phyloP scores from a whole-genome alignment of 2,329 filamentous ascomycete species.

The Byssoonygena ceratinophila region DNA sequence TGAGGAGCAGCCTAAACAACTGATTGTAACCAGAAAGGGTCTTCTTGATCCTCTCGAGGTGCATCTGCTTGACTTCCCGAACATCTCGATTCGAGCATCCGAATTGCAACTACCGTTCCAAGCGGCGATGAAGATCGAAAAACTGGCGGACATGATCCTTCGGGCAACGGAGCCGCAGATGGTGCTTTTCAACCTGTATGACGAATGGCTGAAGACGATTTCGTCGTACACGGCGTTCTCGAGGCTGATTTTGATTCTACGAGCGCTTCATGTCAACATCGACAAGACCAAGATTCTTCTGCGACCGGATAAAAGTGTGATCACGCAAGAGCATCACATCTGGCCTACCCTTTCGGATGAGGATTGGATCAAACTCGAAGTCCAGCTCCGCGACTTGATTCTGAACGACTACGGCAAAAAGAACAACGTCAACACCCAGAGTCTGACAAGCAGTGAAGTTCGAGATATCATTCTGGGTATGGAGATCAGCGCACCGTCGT shows the following conservation, averaged over 20 bases:
- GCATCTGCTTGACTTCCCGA: constrained; percentile 94
- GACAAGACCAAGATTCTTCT: constrained; percentile 97
- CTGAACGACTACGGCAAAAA: constrained; percentile 99
- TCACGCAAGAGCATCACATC: constrained; percentile 97
- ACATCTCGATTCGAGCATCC: constrained; percentile 95
- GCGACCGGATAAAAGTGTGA: constrained; percentile 92
- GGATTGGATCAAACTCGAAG: constrained; percentile 99
- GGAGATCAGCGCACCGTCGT: constrained; percentile 95
- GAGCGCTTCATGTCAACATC: constrained; percentile 91
- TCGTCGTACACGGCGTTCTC: constrained; percentile 99
- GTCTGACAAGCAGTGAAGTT: constrained; percentile 91
- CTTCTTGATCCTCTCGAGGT: constrained; percentile 93
- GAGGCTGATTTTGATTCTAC: constrained; percentile 80
- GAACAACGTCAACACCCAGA: constrained; percentile 98
- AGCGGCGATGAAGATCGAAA: constrained; percentile 99
- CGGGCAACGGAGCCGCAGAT: constrained; percentile 98
- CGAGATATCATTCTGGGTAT: constrained; percentile 97
- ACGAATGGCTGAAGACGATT: constrained; percentile 97
- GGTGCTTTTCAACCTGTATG: constrained; percentile 97
- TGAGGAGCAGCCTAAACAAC: constrained; percentile 96
- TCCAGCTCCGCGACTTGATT: constrained; percentile 86
- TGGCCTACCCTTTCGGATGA: constrained; percentile 92
- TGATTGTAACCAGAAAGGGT: constrained; percentile 96
- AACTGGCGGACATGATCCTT: constrained; percentile 97
- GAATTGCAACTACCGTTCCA: constrained; percentile 97